Percentiles rank a stretch among this genome's conserved stretches.
These are phyloP conservation scores for Thielaviopsis euricoi DNA, from an alignment of 2,329 filamentous ascomycete species.

Conservation along the genomic window DNA sequence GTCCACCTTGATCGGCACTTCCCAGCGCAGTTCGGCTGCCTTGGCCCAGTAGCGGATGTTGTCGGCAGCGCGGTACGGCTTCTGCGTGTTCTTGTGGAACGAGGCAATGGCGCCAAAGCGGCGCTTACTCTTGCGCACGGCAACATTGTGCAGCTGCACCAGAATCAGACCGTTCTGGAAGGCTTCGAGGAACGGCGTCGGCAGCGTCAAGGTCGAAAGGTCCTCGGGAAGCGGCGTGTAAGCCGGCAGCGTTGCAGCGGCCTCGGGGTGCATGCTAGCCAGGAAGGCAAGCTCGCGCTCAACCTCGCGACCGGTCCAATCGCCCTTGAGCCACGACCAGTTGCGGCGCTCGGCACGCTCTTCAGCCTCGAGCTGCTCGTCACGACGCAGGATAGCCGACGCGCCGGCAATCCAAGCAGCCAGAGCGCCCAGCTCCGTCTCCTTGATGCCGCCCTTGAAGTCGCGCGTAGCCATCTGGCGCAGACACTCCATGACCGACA, in stretches of 20 bases:
- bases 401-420: constrained; percentile 66
- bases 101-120: constrained; percentile 79
- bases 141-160: constrained; percentile 76
- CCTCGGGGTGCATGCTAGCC: constrained; percentile 43
- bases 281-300: constrained; percentile 73
- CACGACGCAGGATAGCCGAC: constrained; percentile 55
- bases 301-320: constrained; percentile 60
- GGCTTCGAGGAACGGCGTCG: constrained; percentile 56
- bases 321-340: constrained; percentile 64
- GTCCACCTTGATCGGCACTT: constrained; percentile 67
- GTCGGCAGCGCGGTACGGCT: constrained; percentile 85
- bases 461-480: constrained; percentile 81
- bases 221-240: constrained; percentile 33
- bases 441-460: constrained; percentile 67
- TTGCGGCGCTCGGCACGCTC: constrained; percentile 53
- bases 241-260: constrained; percentile 32
- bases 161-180: constrained; percentile 69
- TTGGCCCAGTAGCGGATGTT: constrained; percentile 95
- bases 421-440: constrained; percentile 63
- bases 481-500: constrained; percentile 75
- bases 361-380: constrained; percentile 59
- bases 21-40: constrained; percentile 86
- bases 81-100: constrained; percentile 83
- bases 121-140: constrained; percentile 67
- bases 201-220: constrained; percentile 22